Evolutionary conservation across 495 filamentous ascomycete genomes (phyloP).

Genomic region (Talaromyces wortmannii): DNA sequence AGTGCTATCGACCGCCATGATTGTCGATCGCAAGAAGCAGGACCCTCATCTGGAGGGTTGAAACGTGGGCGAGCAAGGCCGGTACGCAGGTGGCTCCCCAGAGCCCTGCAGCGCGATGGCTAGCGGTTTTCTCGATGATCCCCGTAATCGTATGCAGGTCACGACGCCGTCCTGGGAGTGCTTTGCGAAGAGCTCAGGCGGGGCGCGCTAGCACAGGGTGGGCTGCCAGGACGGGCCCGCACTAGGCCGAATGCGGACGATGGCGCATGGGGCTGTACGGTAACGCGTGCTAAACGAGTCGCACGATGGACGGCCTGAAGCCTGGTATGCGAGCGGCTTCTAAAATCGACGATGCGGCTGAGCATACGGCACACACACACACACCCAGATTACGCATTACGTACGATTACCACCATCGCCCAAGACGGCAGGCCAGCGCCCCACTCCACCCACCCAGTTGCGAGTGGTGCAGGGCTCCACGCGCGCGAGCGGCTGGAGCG

Average conservation of each 20-base stretch:
- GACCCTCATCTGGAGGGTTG: slow-evolving; percentile 1
- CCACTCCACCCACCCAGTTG: background rate
- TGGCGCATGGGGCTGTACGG: no score
- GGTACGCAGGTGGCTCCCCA: slow-evolving; percentile 4
- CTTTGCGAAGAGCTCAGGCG: background rate
- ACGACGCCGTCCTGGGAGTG: background rate
- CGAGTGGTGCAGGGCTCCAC: no score
- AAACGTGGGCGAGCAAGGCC: slow-evolving; percentile 4
- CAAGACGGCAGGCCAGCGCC: background rate
- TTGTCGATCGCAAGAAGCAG: slow-evolving; percentile 1
- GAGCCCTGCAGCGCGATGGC: background rate
- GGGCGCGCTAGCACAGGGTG: background rate
- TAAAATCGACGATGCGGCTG: no score
- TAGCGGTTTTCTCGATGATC: slow-evolving; percentile 5
- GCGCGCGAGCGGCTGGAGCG: background rate
- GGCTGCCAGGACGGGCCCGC: background rate
- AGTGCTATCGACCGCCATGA: background rate
- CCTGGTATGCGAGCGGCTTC: no score
- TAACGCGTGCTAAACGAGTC: no score
- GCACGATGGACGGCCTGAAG: no score
- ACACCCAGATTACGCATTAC: no score
- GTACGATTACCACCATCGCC: no score
- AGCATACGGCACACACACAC: no score
- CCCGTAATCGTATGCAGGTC: background rate
- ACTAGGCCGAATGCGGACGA: no score